These are phyloP conservation scores for Amylocystis lapponica DNA, from an alignment of 768 basidiomycete species.

Conservation along the genomic window DNA sequence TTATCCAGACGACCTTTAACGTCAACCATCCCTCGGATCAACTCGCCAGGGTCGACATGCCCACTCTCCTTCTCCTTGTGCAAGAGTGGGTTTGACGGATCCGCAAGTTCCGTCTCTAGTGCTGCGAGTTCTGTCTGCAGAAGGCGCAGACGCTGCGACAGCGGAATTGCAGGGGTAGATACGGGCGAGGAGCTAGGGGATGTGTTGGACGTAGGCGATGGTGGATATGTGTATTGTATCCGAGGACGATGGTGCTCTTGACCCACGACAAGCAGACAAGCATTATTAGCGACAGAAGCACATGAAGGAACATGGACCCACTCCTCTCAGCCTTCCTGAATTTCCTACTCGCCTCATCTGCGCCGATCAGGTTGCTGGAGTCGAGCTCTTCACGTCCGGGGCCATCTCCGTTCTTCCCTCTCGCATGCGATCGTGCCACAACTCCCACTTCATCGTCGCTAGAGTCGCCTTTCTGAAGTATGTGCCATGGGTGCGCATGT, in stretches of 20 bases:
- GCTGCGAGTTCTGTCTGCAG: constrained; percentile 76
- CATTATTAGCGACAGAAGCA: too few species aligned
- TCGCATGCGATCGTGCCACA: constrained; percentile 33
- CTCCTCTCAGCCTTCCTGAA: constrained; percentile 69
- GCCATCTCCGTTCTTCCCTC: constrained; percentile 33
- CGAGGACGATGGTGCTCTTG: constrained; percentile 43
- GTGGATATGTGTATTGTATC: constrained; percentile 63
- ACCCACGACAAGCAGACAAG: background rate
- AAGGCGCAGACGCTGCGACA: constrained; percentile 38
- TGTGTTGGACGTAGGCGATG: constrained; percentile 51
- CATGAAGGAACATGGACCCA: too few species aligned
- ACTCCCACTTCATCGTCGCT: constrained; percentile 58
- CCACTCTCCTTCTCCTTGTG: constrained; percentile 54
- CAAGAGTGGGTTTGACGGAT: constrained; percentile 69
- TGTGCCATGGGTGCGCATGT: constrained; percentile 4
- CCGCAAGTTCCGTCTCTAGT: constrained; percentile 77
- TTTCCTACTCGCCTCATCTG: constrained; percentile 62
- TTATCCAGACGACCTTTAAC: constrained; percentile 64
- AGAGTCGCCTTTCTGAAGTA: constrained; percentile 50
- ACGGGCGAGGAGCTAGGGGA: constrained; percentile 39
- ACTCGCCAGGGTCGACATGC: constrained; percentile 66
- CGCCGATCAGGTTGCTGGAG: constrained; percentile 47
- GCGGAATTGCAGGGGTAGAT: constrained; percentile 25
- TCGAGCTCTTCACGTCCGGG: constrained; percentile 64
- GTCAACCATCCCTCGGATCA: constrained; percentile 74